These are phyloP conservation scores for Trifolium fragiferum DNA, from an alignment of 306 rosid species.

Conservation along the genomic window DNA sequence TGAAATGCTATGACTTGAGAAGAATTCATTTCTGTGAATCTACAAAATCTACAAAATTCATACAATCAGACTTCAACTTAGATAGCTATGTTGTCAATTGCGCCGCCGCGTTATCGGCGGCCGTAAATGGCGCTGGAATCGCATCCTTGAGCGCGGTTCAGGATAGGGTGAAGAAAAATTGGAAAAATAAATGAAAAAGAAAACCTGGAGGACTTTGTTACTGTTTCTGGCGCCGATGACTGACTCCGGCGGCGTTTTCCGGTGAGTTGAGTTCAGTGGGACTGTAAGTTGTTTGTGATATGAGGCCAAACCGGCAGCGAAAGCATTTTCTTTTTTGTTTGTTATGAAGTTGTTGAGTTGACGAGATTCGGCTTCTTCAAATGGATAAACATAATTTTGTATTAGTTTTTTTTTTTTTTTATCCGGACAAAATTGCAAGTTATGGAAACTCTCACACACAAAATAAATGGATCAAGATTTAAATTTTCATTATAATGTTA, in stretches of 20 bases:
- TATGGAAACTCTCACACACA: no score
- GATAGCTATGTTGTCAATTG: not conserved
- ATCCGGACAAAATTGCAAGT: no score
- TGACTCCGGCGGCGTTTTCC: not conserved
- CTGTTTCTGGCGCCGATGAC: not conserved
- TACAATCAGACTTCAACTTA: constrained; percentile 27
- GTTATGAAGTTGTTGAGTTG: not conserved
- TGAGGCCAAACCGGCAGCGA: not conserved
- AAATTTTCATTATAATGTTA: no score
- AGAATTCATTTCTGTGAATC: constrained; percentile 49
- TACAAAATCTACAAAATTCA: constrained; percentile 36
- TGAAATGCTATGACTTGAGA: constrained; percentile 51
- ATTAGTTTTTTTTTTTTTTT: no score
- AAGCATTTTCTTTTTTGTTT: not conserved
- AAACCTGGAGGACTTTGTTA: not conserved
- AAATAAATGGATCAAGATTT: no score
- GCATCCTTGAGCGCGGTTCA: not conserved
- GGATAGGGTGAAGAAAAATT: not conserved
- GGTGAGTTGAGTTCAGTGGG: not conserved
- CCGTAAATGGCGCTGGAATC: not conserved
- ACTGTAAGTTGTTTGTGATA: not conserved
- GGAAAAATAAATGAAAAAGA: not conserved
- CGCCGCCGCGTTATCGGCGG: not conserved
- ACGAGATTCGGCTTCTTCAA: not conserved
- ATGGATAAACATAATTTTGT: no score